These are phyloP conservation scores for Acer yangbiense DNA, from an alignment of 345 rosid genomes.

Conservation along the genomic window DNA sequence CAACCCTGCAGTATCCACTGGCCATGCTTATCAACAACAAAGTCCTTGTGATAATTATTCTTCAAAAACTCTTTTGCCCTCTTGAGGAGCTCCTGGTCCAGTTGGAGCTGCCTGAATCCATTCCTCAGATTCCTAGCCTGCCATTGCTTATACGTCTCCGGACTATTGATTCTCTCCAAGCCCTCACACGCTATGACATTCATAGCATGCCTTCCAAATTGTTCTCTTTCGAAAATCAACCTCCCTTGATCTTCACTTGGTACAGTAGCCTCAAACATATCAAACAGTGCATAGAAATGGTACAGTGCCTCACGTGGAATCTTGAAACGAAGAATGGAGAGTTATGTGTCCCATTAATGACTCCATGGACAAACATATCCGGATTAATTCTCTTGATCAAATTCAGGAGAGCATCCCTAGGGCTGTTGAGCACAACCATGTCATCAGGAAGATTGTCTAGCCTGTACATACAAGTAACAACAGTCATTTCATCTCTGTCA, in stretches of 20 bases:
- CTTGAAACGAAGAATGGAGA: conserved; percentile 56
- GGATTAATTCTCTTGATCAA: conserved; percentile 52
- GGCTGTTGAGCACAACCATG: conserved; percentile 40
- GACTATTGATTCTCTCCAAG: conserved; percentile 60
- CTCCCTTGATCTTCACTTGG: conserved; percentile 47
- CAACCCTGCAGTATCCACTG: no score
- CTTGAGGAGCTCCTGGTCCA: conserved; percentile 31
- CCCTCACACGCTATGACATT: conserved; percentile 70
- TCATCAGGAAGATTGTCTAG: conserved; percentile 56
- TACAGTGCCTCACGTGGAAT: conserved; percentile 60
- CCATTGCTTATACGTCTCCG: conserved; percentile 63
- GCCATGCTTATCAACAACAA: no score
- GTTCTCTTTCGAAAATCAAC: conserved; percentile 47
- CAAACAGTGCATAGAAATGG: conserved; percentile 58
- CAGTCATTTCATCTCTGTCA: conserved; percentile 41
- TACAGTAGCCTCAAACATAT: conserved; percentile 49
- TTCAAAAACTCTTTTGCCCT: not conserved
- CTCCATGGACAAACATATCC: conserved; percentile 39
- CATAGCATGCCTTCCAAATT: conserved; percentile 45
- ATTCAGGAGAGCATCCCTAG: conserved; percentile 48
- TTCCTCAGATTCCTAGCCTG: conserved; percentile 41
- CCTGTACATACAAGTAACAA: conserved; percentile 42
- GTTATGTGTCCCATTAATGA: conserved; percentile 44
- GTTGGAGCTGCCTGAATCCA: conserved; percentile 51
- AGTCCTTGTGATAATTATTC: no score